Base-by-base conservation (phyloP, 768 basidiomycete genomes). In the Russula brevipes region DNA sequence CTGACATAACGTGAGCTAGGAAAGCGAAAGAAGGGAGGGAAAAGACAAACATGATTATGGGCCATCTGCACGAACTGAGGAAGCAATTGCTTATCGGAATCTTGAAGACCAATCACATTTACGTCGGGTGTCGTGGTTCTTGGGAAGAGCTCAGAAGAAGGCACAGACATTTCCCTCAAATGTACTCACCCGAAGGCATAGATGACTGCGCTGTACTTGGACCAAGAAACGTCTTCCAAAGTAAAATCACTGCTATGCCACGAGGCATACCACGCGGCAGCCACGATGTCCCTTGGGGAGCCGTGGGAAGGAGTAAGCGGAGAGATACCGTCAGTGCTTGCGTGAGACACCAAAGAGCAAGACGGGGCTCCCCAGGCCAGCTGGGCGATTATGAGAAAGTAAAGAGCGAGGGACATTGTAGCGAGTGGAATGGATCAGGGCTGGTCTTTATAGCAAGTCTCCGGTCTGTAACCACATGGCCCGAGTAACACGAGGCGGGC, bases 161-260 rank as follows among this genome's bases (percentile, higher is more conserved):
- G 30, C 11, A 16, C 17, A 24, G 1, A 16, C 35, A 19, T 46
- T 41, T 2, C 5, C 44, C 50, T 38, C 33, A 10, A 39, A n/a
- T 11, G 17, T 4, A 81, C 82, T 75, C 67, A 86, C 85, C 79
- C 85, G 66, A 87, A 86, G 47, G 85, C 79, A 72, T 85, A 87
- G 35, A 77, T 80, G 73, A 86, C 69, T 51, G 81, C 72, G 50
- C 75, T 81, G 68, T 84, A 85, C 69, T 83, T 83, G 36, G 72
- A 62, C 85, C 84, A 86, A 30, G 80, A 77, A 60, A 86, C 75
- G 12, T 75, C 70, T 45, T 69, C 68, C 4, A 81, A 76, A 12
- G 82, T 71, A 65, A 79, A 75, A 54, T 75, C 66, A 31, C 65
- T 58, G 6, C 73, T 74, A 57, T 79, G 74, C 82, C 82, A 85